These are phyloP conservation scores for Leucaena leucocephala DNA, from an alignment of 306 rosid genomes.

Conservation along the genomic window DNA sequence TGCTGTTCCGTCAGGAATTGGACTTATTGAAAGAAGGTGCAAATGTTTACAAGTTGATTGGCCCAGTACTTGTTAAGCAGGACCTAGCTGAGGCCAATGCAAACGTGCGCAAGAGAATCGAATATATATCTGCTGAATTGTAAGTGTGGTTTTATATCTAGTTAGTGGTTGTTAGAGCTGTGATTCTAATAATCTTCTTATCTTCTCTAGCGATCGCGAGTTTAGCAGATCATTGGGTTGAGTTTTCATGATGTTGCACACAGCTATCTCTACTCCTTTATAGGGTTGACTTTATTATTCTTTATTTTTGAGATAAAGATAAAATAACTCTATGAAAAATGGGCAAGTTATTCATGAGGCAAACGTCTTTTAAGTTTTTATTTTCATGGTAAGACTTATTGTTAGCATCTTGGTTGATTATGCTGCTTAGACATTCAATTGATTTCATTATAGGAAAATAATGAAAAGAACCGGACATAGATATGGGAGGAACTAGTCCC, in stretches of 20 bases:
- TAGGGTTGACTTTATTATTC: background rate
- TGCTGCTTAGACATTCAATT: background rate
- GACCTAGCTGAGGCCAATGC: constrained; percentile 98
- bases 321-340: background rate
- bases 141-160: constrained; percentile 42
- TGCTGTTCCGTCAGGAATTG: constrained; percentile 59
- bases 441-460: background rate
- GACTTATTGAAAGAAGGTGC: constrained; percentile 82
- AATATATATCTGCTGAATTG: constrained; percentile 95
- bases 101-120: constrained; percentile 93
- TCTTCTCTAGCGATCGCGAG: background rate
- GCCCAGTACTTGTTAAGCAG: constrained; percentile 97
- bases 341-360: constrained; percentile 1
- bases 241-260: background rate
- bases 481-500: background rate
- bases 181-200: background rate
- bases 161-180: background rate
- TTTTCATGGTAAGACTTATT: background rate
- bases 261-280: background rate
- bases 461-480: background rate
- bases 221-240: constrained; percentile 7
- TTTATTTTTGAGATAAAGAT: background rate
- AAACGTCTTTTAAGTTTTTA: background rate
- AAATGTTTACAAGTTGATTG: constrained; percentile 90
- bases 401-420: background rate